Percentiles rank a stretch among this genome's conserved stretches.
These are phyloP conservation scores for Mayamaea pseudoterrestris DNA, from an alignment of 108 stramenopile species.

Conservation along the genomic window DNA sequence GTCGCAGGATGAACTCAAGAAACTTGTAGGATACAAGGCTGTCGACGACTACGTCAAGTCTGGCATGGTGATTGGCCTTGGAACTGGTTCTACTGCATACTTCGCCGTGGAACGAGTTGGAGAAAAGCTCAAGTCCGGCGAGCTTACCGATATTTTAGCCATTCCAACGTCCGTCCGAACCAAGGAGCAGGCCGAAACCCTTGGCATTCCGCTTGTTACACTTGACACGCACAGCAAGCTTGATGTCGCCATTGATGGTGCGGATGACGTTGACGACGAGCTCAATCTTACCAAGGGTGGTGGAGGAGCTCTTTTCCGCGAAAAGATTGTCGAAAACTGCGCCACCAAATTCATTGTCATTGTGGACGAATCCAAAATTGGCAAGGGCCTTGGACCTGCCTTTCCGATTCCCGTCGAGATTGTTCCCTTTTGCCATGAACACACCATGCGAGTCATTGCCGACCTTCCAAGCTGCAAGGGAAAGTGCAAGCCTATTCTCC, in stretches of 20 bases:
- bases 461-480: constrained; percentile 75
- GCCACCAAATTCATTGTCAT: constrained; percentile 83
- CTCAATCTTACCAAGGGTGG: constrained; percentile 97
- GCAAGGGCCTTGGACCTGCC: constrained; percentile 86
- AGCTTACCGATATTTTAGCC: constrained; percentile 88
- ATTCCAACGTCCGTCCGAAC: constrained; percentile 97
- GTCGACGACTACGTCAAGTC: constrained; percentile 85
- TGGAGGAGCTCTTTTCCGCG: constrained; percentile 89
- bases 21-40: constrained; percentile 83
- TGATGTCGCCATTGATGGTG: constrained; percentile 98
- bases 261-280: constrained; percentile 93
- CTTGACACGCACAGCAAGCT: constrained; percentile 89
- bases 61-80: constrained; percentile 99
- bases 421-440: constrained; percentile 94
- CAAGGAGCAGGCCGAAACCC: constrained; percentile 87
- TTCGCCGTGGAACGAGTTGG: constrained; percentile 98
- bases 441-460: constrained; percentile 82
- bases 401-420: constrained; percentile 95
- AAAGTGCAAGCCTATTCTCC: constrained; percentile 76
- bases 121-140: constrained; percentile 73
- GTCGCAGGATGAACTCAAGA: constrained; percentile 85
- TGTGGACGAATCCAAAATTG: constrained; percentile 94
- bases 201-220: constrained; percentile 91
- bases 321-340: constrained; percentile 93
- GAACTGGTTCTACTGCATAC: constrained; percentile 97